A percentile compares a stretch with the other conserved stretches of the same genome.
These are phyloP conservation scores for Ophiostoma fasciatum DNA, from an alignment of 2,329 filamentous ascomycete species.

Conservation along the genomic window DNA sequence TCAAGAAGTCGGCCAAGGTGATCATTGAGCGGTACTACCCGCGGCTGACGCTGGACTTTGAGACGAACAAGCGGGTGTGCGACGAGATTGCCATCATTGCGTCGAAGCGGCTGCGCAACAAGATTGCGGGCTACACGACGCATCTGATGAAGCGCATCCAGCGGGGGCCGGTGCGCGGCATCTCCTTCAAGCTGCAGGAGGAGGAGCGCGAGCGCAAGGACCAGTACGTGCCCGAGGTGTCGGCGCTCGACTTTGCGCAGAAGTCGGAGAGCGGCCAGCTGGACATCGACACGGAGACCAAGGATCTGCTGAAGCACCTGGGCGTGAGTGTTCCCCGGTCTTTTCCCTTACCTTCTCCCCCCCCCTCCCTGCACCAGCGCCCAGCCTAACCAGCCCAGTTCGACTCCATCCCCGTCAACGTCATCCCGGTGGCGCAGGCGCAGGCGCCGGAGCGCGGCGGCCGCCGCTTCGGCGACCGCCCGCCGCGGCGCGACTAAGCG, in stretches of 20 bases:
- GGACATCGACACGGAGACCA: constrained; percentile 93
- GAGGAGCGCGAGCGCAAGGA: constrained; percentile 99
- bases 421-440: constrained; percentile 77
- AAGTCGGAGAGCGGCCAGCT: constrained; percentile 85
- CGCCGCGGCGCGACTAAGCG: constrained; percentile 30
- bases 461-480: constrained; percentile 28
- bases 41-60: constrained; percentile 97
- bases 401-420: constrained; percentile 94
- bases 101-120: constrained; percentile 98
- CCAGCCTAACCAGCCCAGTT: constrained; percentile 45
- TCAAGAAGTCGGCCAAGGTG: constrained; percentile 85
- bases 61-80: constrained; percentile 81
- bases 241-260: constrained; percentile 95
- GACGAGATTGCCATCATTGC: constrained; percentile 99
- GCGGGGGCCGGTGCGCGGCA: constrained; percentile 96
- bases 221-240: constrained; percentile 99
- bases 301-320: constrained; percentile 96
- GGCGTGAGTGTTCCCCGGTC: constrained; percentile 55
- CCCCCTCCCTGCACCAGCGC: not conserved
- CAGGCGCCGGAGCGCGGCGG: constrained; percentile 65
- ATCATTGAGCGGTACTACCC: constrained; percentile 99
- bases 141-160: constrained; percentile 99
- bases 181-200: constrained; percentile 99
- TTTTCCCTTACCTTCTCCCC: not conserved
- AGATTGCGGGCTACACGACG: constrained; percentile 96